Percentiles rank a stretch among this genome's conserved stretches.
phyloP scores from a whole-genome alignment of 169 alveolate species.

The Neospora caninum region DNA sequence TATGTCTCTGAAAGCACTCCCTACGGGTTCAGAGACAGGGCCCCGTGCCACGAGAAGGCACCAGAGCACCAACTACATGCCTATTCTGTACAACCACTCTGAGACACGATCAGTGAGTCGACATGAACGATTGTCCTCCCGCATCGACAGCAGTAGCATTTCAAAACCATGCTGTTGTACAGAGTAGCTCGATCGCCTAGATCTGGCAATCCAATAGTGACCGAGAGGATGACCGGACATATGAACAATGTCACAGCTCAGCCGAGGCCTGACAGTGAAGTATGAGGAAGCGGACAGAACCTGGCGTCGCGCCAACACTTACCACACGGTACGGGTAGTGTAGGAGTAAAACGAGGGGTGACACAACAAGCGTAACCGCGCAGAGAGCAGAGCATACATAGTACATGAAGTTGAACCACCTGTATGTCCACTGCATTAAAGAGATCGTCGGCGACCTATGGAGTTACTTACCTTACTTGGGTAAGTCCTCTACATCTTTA shows the following conservation, averaged over 20 bases:
- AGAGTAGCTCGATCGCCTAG: too few relatives aligned
- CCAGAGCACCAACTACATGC: too few relatives aligned
- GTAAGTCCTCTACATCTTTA: conserved; percentile 55
- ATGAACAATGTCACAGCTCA: neutral
- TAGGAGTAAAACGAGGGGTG: neutral
- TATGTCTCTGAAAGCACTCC: too few relatives aligned
- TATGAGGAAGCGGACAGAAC: neutral
- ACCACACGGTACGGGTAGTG: neutral
- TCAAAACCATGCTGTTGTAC: too few relatives aligned
- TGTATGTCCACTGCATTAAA: neutral
- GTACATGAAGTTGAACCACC: neutral
- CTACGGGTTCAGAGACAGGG: too few relatives aligned
- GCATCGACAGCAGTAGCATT: too few relatives aligned
- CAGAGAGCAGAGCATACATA: neutral
- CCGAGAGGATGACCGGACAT: too few relatives aligned
- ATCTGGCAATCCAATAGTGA: too few relatives aligned
- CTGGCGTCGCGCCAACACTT: neutral
- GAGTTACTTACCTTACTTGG: neutral
- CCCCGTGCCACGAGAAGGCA: too few relatives aligned
- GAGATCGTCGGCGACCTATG: neutral
- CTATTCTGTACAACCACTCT: too few relatives aligned
- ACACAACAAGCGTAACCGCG: neutral
- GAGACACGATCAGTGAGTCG: too few relatives aligned
- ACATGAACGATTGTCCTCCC: too few relatives aligned
- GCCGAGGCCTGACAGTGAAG: neutral